A percentile compares a stretch with the other conserved stretches of the same genome.
Conservation (phyloP, 2,329 filamentous ascomycete species). For the Colletotrichum costaricense region DNA sequence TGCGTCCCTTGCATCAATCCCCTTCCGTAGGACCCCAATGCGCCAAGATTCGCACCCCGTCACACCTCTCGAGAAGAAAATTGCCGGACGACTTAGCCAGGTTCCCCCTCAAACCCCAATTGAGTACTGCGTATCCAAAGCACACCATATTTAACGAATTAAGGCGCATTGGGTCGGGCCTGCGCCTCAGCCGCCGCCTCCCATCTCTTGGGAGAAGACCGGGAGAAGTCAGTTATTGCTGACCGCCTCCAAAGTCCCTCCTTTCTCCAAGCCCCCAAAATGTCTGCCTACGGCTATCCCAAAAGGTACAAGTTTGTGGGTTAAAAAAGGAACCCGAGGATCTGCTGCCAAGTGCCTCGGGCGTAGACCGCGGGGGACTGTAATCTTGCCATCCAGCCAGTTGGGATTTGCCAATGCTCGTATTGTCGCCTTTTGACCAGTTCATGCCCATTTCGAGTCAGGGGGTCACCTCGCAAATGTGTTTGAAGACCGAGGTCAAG, state of each 20-base stretch:
- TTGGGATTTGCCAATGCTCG: slow-evolving; percentile 28
- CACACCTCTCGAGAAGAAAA: neutral
- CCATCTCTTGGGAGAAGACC: neutral
- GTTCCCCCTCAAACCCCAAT: neutral
- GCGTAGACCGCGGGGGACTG: slow-evolving; percentile 28
- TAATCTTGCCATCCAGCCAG: slow-evolving; percentile 29
- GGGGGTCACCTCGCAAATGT: slow-evolving; percentile 7
- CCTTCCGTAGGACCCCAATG: slow-evolving; percentile 25
- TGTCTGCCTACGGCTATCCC: slow-evolving; percentile 1
- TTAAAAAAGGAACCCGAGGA: neutral
- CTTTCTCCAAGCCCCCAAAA: neutral
- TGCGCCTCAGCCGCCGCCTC: slow-evolving; percentile 15
- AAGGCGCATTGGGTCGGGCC: neutral
- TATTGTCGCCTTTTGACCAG: slow-evolving; percentile 1
- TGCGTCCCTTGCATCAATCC: slow-evolving; percentile 30
- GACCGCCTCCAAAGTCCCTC: neutral
- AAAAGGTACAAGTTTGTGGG: neutral
- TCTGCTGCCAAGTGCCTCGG: slow-evolving; percentile 15
- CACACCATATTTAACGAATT: neutral
- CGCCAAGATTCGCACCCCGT: slow-evolving; percentile 20
- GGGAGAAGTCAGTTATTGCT: neutral
- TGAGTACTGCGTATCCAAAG: neutral
- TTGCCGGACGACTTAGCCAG: slow-evolving; percentile 17
- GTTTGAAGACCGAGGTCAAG: neutral
- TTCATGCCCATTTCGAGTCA: neutral